Percentiles rank a stretch among this genome's conserved stretches.
Evolutionary conservation across 1,284 basidiomycete species (phyloP).

Genomic region (Lentinula novae-zelandiae): DNA sequence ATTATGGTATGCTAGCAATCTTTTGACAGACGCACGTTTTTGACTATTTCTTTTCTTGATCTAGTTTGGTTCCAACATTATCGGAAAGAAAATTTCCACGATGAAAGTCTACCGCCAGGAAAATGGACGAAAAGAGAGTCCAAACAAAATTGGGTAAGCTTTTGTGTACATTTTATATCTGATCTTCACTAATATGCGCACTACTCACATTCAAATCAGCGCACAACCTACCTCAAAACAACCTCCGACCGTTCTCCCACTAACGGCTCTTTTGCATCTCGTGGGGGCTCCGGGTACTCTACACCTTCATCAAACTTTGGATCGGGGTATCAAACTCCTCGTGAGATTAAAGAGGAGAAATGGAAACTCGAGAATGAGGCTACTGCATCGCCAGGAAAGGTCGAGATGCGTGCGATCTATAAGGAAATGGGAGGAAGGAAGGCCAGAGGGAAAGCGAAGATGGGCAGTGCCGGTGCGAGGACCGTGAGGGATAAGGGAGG

Average conservation of each 20-base stretch:
- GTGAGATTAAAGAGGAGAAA: conserved; percentile 70
- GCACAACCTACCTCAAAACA: conserved; percentile 52
- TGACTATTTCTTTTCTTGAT: not conserved
- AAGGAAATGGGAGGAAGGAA: conserved; percentile 87
- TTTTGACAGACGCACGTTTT: not conserved
- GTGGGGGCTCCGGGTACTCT: conserved; percentile 36
- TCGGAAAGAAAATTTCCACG: conserved; percentile 75
- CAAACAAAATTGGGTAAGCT: conserved; percentile 76
- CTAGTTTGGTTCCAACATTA: conserved; percentile 90
- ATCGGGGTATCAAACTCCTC: conserved; percentile 76
- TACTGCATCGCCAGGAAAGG: conserved; percentile 57
- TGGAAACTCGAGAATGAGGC: conserved; percentile 61
- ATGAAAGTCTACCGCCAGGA: conserved; percentile 69
- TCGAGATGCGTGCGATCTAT: conserved; percentile 85
- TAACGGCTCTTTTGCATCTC: conserved; percentile 22
- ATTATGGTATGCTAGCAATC: conserved; percentile 63
- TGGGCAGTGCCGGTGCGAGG: conserved; percentile 54
- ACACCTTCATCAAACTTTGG: conserved; percentile 36
- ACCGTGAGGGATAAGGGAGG: conserved; percentile 67
- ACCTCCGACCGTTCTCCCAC: conserved; percentile 41
- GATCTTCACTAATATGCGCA: not conserved
- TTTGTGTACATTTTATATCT: not conserved
- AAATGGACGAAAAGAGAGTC: conserved; percentile 87
- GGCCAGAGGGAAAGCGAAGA: conserved; percentile 62
- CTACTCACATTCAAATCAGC: conserved; percentile 31